Percentiles rank a stretch among this genome's conserved stretches.
Conservation (phyloP, 805 yeast species). For the Hyphopichia homilentoma region DNA sequence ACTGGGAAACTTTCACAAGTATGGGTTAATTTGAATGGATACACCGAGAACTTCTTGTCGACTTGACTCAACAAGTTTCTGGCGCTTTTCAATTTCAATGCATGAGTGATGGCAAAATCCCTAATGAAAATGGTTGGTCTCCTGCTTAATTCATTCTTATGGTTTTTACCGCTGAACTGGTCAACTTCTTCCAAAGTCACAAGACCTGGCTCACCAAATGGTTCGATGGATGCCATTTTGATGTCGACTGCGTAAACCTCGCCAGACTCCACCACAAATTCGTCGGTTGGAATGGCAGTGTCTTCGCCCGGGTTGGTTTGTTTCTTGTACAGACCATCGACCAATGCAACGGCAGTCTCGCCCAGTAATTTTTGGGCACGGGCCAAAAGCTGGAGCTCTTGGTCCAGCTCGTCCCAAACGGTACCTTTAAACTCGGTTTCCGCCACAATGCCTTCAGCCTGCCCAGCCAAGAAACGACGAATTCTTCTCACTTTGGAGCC, state of each 20-base stretch:
- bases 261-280: conserved; percentile 69
- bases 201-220: conserved; percentile 55
- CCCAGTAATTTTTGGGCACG: conserved; percentile 27
- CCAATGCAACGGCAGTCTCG: not conserved
- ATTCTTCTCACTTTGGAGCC: conserved; percentile 90
- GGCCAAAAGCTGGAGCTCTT: conserved; percentile 55
- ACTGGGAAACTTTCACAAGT: conserved; percentile 62
- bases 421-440: conserved; percentile 93
- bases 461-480: conserved; percentile 93
- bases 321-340: not conserved
- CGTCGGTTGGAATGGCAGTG: conserved; percentile 69
- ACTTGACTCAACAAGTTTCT: conserved; percentile 66
- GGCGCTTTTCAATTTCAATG: conserved; percentile 69
- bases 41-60: conserved; percentile 77
- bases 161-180: conserved; percentile 58
- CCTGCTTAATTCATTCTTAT: conserved; percentile 49
- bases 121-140: conserved; percentile 75
- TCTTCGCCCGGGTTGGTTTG: conserved; percentile 13
- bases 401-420: conserved; percentile 79
- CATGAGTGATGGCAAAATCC: conserved; percentile 81
- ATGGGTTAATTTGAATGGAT: conserved; percentile 84
- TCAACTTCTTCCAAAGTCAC: conserved; percentile 67
- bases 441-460: conserved; percentile 86
- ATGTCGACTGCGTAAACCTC: conserved; percentile 87
- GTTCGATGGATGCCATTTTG: conserved; percentile 65